These are phyloP conservation scores for Candida koratica DNA, from an alignment of 805 yeast genomes.

Conservation along the genomic window DNA sequence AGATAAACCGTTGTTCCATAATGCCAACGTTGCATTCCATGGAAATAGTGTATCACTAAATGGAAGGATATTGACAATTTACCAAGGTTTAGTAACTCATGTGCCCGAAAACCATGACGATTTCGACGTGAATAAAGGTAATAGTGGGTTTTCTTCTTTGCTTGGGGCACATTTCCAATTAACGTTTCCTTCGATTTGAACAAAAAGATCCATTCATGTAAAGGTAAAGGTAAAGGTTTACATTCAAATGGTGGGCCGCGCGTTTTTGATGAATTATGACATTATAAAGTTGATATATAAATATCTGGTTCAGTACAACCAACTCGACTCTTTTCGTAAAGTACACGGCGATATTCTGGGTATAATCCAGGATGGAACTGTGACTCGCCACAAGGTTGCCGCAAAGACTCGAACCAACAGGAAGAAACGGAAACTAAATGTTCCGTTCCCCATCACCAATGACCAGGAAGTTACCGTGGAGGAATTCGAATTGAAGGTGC, in stretches of 20 bases:
- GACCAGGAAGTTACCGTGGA: conserved; percentile 5
- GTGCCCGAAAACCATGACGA: conserved; percentile 31
- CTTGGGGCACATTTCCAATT: conserved; percentile 36
- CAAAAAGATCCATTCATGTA: background rate
- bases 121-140: conserved; percentile 19
- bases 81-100: conserved; percentile 33
- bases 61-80: conserved; percentile 33
- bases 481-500: conserved; percentile 6
- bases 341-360: no score
- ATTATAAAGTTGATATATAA: conserved; percentile 4
- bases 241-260: background rate
- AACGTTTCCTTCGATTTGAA: conserved; percentile 27
- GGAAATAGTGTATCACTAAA: conserved; percentile 32
- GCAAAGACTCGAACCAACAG: background rate
- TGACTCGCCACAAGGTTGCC: no score
- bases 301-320: conserved; percentile 11
- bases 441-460: conserved; percentile 8
- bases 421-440: conserved; percentile 7
- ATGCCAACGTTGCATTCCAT: conserved; percentile 26
- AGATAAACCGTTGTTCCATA: conserved; percentile 20
- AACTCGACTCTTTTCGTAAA: conserved; percentile 4
- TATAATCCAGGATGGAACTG: no score
- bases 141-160: conserved; percentile 18
- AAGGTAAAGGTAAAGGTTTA: background rate
- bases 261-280: background rate